phyloP scores from a whole-genome alignment of 129 eudicot genomes.

The Deinandra increscens region DNA sequence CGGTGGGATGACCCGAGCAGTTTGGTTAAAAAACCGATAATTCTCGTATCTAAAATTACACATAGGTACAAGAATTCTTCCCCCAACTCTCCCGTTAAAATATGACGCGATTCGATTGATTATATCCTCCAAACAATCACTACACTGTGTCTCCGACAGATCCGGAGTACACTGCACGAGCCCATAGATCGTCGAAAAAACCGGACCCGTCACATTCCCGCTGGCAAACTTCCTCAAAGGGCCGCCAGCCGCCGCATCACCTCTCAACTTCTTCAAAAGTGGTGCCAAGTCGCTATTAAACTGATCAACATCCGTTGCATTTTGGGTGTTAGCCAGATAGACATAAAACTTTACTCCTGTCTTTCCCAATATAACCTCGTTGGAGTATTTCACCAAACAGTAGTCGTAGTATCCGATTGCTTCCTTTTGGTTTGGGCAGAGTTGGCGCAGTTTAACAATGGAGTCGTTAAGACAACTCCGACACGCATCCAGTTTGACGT shows the following conservation, averaged over 20 bases:
- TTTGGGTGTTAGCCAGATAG: not conserved
- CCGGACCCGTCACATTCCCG: constrained; percentile 1
- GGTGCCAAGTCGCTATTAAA: constrained; percentile 16
- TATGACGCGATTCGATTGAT: not conserved
- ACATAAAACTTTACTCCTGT: not conserved
- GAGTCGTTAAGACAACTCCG: constrained; percentile 28
- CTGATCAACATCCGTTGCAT: not conserved
- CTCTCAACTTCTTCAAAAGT: constrained; percentile 10
- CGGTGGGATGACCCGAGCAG: not conserved
- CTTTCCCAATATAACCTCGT: constrained; percentile 12
- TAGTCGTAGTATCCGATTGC: constrained; percentile 27
- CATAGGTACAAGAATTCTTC: constrained; percentile 13
- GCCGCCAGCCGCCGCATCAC: constrained; percentile 32
- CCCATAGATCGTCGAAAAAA: constrained; percentile 21
- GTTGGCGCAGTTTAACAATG: not conserved
- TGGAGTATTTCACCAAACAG: constrained; percentile 44
- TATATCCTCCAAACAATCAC: constrained; percentile 10
- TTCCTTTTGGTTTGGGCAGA: constrained; percentile 38
- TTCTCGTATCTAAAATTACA: constrained; percentile 33
- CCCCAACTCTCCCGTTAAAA: constrained; percentile 18
- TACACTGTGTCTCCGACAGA: constrained; percentile 19
- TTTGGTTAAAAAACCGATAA: constrained; percentile 16
- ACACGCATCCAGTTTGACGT: constrained; percentile 24
- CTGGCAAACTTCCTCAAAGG: constrained; percentile 25
- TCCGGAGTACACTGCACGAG: constrained; percentile 48